Evolutionary conservation across 441 rosid species (phyloP).

Genomic region (Adansonia gregorii): DNA sequence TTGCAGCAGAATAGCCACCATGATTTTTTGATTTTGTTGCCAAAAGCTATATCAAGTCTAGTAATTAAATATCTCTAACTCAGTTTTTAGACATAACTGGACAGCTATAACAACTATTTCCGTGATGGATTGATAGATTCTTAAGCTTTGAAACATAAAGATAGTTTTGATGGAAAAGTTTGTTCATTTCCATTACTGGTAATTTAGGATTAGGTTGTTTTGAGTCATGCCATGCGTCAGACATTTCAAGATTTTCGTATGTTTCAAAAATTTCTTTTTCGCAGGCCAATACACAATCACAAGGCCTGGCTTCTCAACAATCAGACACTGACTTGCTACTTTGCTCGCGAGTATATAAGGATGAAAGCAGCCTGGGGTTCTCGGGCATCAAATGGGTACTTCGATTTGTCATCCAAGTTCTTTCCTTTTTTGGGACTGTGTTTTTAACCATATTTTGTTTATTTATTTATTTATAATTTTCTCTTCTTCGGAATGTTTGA

Average conservation of each 20-base stretch:
- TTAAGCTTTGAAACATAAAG: not conserved
- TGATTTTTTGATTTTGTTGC: not conserved
- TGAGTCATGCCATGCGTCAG: not conserved
- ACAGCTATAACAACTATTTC: not conserved
- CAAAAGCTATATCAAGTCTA: not conserved
- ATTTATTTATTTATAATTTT: not conserved
- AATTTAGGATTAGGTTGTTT: not conserved
- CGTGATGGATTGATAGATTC: not conserved
- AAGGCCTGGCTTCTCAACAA: conserved; percentile 43
- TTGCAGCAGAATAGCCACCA: not conserved
- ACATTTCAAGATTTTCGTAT: not conserved
- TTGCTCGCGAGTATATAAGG: conserved; percentile 46
- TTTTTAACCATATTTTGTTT: no score
- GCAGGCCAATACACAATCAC: conserved; percentile 48
- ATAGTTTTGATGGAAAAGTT: not conserved
- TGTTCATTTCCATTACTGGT: not conserved
- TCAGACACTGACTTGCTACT: conserved; percentile 49
- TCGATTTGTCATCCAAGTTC: conserved; percentile 14
- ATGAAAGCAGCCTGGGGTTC: conserved; percentile 84
- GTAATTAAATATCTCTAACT: not conserved
- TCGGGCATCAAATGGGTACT: conserved; percentile 89
- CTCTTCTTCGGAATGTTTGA: not conserved
- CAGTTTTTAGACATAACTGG: not conserved
- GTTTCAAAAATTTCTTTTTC: conserved; percentile 10
- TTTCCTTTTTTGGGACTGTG: not conserved